Percentiles rank a stretch among this genome's conserved stretches.
Evolutionary conservation across 1,139 yeast genomes (phyloP).

Genomic region (Geotrichum klebahnii): DNA sequence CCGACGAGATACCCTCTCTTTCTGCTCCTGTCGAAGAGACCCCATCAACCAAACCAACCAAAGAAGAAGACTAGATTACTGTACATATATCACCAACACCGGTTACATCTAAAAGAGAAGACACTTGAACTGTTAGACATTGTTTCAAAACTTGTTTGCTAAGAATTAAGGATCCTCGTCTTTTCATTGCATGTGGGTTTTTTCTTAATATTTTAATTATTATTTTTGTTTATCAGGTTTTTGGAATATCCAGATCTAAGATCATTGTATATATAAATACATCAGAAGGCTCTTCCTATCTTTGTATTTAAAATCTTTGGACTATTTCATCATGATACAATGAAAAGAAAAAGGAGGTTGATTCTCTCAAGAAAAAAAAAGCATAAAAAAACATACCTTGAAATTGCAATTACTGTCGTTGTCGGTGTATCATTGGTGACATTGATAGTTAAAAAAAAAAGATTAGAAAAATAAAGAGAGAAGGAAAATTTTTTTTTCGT

Average conservation of each 20-base stretch:
- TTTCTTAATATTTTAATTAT: too few species aligned
- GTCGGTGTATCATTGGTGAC: background rate
- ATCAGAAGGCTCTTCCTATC: slow-evolving; percentile 26
- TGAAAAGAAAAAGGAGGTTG: background rate
- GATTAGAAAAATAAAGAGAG: background rate
- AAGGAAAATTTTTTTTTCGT: background rate
- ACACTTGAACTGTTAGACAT: background rate
- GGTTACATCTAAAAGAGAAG: background rate
- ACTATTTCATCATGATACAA: slow-evolving; percentile 15
- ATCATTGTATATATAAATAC: slow-evolving; percentile 15
- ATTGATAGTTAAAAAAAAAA: too few species aligned
- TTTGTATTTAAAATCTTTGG: slow-evolving; percentile 20
- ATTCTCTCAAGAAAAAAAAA: background rate
- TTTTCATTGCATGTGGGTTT: background rate
- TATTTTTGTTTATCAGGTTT: slow-evolving; percentile 5
- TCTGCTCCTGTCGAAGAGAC: too few species aligned
- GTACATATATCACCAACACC: background rate
- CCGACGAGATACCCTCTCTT: slow-evolving; percentile 1
- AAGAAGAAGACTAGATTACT: background rate
- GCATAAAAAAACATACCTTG: background rate
- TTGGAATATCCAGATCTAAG: slow-evolving; percentile 20
- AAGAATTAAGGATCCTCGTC: background rate
- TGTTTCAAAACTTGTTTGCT: background rate
- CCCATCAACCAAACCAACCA: background rate
- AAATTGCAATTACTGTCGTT: background rate